These are phyloP conservation scores for Acer negundo DNA, from an alignment of 345 rosid species.

Conservation along the genomic window DNA sequence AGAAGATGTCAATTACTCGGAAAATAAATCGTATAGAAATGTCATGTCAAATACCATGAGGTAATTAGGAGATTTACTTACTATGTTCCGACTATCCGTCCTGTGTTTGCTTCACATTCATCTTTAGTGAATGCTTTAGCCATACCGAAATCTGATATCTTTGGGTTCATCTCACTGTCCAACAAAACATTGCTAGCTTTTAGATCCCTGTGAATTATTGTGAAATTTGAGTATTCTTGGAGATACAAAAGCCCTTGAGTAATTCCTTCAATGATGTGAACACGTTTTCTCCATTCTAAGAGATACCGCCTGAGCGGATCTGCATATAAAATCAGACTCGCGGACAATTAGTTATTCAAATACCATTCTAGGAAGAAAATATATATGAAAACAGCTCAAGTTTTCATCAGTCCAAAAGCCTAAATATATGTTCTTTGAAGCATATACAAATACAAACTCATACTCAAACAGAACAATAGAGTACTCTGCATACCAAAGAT, in stretches of 20 bases:
- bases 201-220: constrained; percentile 45
- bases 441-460: too few species aligned
- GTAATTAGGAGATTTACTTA: constrained; percentile 17
- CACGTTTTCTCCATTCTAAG: constrained; percentile 39
- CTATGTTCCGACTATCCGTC: constrained; percentile 46
- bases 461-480: too few species aligned
- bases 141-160: constrained; percentile 50
- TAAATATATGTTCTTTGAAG: too few species aligned
- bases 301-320: constrained; percentile 18
- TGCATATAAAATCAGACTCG: constrained; percentile 15
- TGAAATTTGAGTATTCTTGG: constrained; percentile 52
- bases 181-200: constrained; percentile 44
- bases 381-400: too few species aligned
- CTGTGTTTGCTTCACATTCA: constrained; percentile 36
- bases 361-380: neutral
- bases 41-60: neutral
- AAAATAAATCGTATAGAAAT: too few species aligned
- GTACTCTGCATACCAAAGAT: constrained; percentile 18
- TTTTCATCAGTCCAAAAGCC: too few species aligned
- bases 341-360: neutral
- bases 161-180: constrained; percentile 38
- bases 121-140: constrained; percentile 42
- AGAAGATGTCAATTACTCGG: neutral
- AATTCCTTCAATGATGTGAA: constrained; percentile 43
- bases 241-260: constrained; percentile 53